These are phyloP conservation scores for Kwoniella pini DNA, from an alignment of 768 basidiomycete species.

Conservation along the genomic window DNA sequence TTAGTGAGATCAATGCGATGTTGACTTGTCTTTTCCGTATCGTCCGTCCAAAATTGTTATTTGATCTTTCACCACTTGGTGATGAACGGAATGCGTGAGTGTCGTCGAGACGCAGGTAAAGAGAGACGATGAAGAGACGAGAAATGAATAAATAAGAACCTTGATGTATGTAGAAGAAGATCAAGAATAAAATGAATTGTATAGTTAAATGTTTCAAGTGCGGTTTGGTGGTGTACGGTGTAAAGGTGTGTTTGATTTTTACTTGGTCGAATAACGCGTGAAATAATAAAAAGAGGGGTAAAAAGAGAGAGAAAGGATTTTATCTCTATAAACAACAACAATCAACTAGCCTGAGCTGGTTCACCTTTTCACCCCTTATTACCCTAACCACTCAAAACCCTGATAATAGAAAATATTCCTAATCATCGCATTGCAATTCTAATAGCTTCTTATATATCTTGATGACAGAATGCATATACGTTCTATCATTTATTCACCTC, in stretches of 20 bases:
- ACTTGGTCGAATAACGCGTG: background rate
- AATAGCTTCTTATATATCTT: too few relatives aligned
- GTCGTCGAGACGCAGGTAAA: conserved; percentile 16
- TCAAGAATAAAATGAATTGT: background rate
- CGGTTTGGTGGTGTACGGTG: conserved; percentile 5
- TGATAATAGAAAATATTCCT: background rate
- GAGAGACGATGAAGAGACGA: conserved; percentile 6
- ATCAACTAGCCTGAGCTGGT: conserved; percentile 2
- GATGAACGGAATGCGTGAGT: background rate
- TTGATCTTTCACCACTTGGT: background rate
- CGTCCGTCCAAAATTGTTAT: background rate
- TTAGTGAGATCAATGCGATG: background rate
- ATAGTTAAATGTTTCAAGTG: conserved; percentile 1
- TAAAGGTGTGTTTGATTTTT: conserved; percentile 1
- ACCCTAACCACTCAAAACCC: background rate
- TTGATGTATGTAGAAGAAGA: background rate
- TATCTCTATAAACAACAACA: background rate
- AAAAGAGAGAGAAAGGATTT: conserved; percentile 1
- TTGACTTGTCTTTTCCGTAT: background rate
- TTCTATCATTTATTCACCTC: too few relatives aligned
- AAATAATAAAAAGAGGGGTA: background rate
- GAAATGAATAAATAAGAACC: background rate
- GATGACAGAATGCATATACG: too few relatives aligned
- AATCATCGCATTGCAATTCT: too few relatives aligned
- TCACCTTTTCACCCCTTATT: background rate